Conservation (phyloP, 345 rosid genomes). For the Clarkia xantiana region DNA sequence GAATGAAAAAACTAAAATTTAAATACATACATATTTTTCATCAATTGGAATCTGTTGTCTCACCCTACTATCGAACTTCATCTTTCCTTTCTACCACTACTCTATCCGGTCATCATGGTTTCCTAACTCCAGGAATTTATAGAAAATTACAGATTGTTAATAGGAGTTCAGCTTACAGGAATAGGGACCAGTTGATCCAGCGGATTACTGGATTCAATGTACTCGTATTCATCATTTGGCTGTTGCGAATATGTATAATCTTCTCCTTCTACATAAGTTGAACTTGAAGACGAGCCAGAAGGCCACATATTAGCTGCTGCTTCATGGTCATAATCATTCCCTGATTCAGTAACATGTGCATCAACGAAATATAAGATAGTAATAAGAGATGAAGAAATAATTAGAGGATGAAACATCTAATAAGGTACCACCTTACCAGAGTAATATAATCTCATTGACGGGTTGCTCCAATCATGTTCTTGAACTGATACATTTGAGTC, state of each 20-base stretch:
- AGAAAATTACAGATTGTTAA: neutral
- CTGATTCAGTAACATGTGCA: slow-evolving; percentile 27
- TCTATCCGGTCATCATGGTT: too few relatives aligned
- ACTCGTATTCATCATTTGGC: slow-evolving; percentile 33
- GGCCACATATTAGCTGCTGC: slow-evolving; percentile 37
- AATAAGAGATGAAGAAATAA: neutral
- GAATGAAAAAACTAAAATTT: too few relatives aligned
- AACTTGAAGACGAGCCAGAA: slow-evolving; percentile 46
- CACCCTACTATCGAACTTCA: too few relatives aligned
- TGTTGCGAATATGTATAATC: slow-evolving; percentile 51
- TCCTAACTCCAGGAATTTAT: too few relatives aligned
- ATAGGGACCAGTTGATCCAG: slow-evolving; percentile 69
- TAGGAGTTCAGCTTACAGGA: slow-evolving; percentile 37
- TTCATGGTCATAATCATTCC: slow-evolving; percentile 34
- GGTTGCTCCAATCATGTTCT: slow-evolving; percentile 33
- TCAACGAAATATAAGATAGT: neutral
- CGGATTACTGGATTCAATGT: slow-evolving; percentile 67
- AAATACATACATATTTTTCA: too few relatives aligned
- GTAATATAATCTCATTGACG: slow-evolving; percentile 22
- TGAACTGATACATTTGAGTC: slow-evolving; percentile 19
- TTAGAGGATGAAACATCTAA: neutral
- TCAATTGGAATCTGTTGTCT: too few relatives aligned
- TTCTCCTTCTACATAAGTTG: slow-evolving; percentile 48
- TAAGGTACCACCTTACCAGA: slow-evolving; percentile 29
- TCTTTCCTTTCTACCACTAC: too few relatives aligned